These are phyloP conservation scores for Sporothrix phasma DNA, from an alignment of 2,329 filamentous ascomycete genomes.

Conservation along the genomic window DNA sequence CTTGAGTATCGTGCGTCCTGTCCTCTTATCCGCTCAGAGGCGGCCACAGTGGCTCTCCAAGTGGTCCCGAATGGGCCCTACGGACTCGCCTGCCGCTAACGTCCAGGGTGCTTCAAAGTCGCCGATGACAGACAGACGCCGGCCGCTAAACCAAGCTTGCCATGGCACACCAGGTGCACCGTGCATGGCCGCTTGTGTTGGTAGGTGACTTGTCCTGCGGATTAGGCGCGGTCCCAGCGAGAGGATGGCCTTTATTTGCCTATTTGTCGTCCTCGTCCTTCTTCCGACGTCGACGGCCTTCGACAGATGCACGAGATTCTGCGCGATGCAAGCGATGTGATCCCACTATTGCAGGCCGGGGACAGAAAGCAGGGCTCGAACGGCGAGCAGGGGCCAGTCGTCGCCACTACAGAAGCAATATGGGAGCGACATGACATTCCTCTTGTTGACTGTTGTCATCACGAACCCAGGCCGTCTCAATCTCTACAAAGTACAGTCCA, in stretches of 20 bases:
- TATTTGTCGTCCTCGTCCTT: background rate
- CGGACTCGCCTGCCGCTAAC: background rate
- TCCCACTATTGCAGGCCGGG: background rate
- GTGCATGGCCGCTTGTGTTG: background rate
- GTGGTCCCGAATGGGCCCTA: background rate
- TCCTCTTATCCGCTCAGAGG: background rate
- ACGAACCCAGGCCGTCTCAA: background rate
- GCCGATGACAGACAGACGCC: background rate
- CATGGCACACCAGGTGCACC: too few species aligned
- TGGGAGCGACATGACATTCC: too few species aligned
- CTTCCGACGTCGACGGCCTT: background rate
- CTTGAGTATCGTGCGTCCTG: background rate
- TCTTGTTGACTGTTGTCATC: background rate
- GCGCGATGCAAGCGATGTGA: background rate
- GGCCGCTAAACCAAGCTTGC: background rate
- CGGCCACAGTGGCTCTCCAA: too few species aligned
- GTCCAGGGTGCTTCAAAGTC: background rate
- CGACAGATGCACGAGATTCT: background rate
- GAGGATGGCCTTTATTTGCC: background rate
- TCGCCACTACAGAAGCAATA: background rate
- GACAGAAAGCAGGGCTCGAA: background rate
- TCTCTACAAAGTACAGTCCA: background rate
- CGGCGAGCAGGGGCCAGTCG: background rate
- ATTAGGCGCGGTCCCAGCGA: too few species aligned
- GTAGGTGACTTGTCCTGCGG: background rate